Conservation (phyloP, 257 asterid genomes). For the Primulina eburnea region DNA sequence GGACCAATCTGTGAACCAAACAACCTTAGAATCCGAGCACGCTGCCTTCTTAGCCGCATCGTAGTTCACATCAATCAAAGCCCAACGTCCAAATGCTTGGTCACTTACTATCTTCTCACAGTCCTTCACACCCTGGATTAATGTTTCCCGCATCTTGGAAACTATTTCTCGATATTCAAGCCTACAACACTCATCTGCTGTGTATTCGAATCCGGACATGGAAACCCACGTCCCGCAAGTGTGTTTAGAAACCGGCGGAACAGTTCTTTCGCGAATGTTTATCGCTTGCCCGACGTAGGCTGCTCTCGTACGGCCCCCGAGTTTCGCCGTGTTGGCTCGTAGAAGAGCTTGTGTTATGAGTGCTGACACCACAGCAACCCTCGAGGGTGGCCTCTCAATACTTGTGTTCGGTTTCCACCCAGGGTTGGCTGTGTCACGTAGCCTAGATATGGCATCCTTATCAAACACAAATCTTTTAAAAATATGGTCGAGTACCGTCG, state of each 20-base stretch:
- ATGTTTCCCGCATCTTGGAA: slow-evolving; percentile 1
- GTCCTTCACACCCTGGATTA: slow-evolving; percentile 10
- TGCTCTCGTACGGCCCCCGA: no score
- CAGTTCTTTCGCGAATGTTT: slow-evolving; percentile 16
- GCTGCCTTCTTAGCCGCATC: slow-evolving; percentile 8
- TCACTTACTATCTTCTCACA: slow-evolving; percentile 19
- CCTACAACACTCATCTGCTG: not conserved
- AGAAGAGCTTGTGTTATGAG: slow-evolving; percentile 11
- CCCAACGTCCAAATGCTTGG: slow-evolving; percentile 20
- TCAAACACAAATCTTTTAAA: slow-evolving; percentile 19
- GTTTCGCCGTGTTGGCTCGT: no score
- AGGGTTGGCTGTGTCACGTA: not conserved
- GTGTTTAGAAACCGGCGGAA: slow-evolving; percentile 14
- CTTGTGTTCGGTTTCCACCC: not conserved
- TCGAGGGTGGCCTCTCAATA: slow-evolving; percentile 13
- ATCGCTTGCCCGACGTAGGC: not conserved
- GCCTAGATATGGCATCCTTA: slow-evolving; percentile 2
- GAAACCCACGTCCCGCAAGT: slow-evolving; percentile 27
- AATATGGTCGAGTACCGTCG: no score
- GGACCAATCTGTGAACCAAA: slow-evolving; percentile 32
- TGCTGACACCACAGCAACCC: slow-evolving; percentile 23
- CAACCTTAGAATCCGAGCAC: slow-evolving; percentile 1
- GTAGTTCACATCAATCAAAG: slow-evolving; percentile 5
- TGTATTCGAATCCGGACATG: not conserved
- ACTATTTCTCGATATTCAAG: not conserved